Conservation (phyloP, 2,329 filamentous ascomycete species). For the Exophiala spinifera region DNA sequence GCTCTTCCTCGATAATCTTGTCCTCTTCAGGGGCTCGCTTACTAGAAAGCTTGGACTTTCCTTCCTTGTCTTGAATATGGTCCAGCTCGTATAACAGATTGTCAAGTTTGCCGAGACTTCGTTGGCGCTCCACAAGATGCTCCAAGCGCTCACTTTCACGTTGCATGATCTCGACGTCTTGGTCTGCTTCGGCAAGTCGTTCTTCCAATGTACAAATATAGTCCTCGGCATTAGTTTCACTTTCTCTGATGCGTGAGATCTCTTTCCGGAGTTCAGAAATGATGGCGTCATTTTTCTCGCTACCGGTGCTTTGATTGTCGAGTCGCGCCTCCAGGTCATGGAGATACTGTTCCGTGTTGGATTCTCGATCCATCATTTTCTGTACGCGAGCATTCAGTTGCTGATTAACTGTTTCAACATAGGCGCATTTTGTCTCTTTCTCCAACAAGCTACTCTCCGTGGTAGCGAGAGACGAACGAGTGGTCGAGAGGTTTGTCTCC, state of each 20-base stretch:
- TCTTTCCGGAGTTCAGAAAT: constrained; percentile 88
- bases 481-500: constrained; percentile 86
- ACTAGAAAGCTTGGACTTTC: constrained; percentile 36
- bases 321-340: constrained; percentile 88
- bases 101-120: constrained; percentile 91
- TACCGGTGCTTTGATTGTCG: constrained; percentile 83
- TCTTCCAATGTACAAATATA: constrained; percentile 97
- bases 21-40: constrained; percentile 28
- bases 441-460: constrained; percentile 86
- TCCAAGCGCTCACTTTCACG: constrained; percentile 92
- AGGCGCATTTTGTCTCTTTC: constrained; percentile 89
- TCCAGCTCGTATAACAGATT: constrained; percentile 89
- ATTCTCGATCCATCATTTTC: constrained; percentile 87
- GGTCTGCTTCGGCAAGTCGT: constrained; percentile 88
- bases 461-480: constrained; percentile 74
- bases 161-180: constrained; percentile 95
- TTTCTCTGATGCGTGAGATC: constrained; percentile 80
- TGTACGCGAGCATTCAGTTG: constrained; percentile 88
- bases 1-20: constrained; percentile 40
- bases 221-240: constrained; percentile 85
- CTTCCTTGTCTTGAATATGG: constrained; percentile 62
- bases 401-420: constrained; percentile 84
- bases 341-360: constrained; percentile 86
- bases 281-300: constrained; percentile 86
- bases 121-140: constrained; percentile 90